Percentiles rank a stretch among this genome's conserved stretches.
These are phyloP conservation scores for Zygoascus bituminiphila DNA, from an alignment of 805 yeast genomes.

Conservation along the genomic window DNA sequence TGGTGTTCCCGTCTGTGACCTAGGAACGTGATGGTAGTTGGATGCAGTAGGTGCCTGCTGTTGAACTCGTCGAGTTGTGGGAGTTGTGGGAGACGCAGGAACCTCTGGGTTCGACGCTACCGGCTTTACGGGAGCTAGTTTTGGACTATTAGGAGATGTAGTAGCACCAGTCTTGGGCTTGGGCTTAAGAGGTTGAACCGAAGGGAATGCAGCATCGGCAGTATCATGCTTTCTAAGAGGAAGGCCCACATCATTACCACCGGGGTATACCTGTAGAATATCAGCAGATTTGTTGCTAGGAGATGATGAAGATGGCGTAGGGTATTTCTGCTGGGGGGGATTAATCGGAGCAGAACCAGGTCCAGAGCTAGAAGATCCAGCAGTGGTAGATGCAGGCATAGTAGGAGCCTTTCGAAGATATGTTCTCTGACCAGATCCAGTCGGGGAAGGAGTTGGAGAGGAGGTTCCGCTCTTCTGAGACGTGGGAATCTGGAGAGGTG, in stretches of 20 bases:
- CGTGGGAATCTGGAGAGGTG: slow-evolving; percentile 3
- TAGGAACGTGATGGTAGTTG: neutral
- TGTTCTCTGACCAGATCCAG: neutral
- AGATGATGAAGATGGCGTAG: neutral
- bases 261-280: slow-evolving; percentile 3
- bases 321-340: slow-evolving; percentile 2
- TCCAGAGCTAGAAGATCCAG: neutral
- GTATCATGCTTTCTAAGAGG: slow-evolving; percentile 2
- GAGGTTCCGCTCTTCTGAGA: neutral
- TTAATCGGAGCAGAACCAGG: slow-evolving; percentile 2
- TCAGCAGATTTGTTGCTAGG: slow-evolving; percentile 7
- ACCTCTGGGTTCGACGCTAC: slow-evolving; percentile 14
- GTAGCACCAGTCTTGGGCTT: neutral
- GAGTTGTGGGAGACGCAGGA: slow-evolving; percentile 7
- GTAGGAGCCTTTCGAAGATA: slow-evolving; percentile 2
- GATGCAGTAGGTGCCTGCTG: neutral
- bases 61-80: neutral
- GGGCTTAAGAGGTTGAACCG: slow-evolving; percentile 2
- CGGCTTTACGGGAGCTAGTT: neutral
- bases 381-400: neutral
- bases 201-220: neutral
- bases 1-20: slow-evolving; percentile 24
- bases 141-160: neutral
- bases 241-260: neutral
- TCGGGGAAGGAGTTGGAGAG: slow-evolving; percentile 4